A percentile compares a stretch with the other conserved stretches of the same genome.
phyloP scores from a whole-genome alignment of 1,284 basidiomycete species.

The Fomitiporia mediterranea region DNA sequence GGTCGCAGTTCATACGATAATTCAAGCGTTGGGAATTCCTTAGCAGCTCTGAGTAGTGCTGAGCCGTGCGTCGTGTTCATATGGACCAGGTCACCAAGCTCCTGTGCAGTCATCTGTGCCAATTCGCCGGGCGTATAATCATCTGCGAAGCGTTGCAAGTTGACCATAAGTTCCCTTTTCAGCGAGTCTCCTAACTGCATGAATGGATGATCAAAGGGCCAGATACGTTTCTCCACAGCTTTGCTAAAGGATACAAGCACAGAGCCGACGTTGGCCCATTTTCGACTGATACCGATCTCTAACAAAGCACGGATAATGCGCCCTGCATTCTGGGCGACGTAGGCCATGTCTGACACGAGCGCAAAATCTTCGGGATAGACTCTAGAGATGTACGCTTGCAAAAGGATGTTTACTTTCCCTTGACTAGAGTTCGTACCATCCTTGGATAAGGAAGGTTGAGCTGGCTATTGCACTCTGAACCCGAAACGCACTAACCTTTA shows the following conservation, averaged over 20 bases:
- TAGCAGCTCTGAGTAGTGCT: constrained; percentile 77
- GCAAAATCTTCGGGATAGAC: constrained; percentile 91
- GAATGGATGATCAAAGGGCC: constrained; percentile 95
- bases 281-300: constrained; percentile 89
- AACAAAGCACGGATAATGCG: constrained; percentile 92
- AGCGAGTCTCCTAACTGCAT: constrained; percentile 65
- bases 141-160: constrained; percentile 79
- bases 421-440: constrained; percentile 74
- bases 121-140: constrained; percentile 80
- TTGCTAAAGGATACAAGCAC: constrained; percentile 92
- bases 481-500: constrained; percentile 48
- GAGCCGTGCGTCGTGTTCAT: constrained; percentile 84
- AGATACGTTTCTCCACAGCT: constrained; percentile 87
- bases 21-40: constrained; percentile 79
- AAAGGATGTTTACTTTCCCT: constrained; percentile 94
- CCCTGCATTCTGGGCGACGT: constrained; percentile 90
- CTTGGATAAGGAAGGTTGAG: constrained; percentile 32
- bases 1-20: constrained; percentile 74
- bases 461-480: neutral
- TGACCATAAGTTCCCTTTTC: constrained; percentile 77
- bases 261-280: constrained; percentile 81
- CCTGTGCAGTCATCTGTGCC: constrained; percentile 63
- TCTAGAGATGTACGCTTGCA: constrained; percentile 88
- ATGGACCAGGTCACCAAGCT: constrained; percentile 83
- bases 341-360: constrained; percentile 92